These are phyloP conservation scores for Suillus clintonianus DNA, from an alignment of 768 basidiomycete species.

Conservation along the genomic window DNA sequence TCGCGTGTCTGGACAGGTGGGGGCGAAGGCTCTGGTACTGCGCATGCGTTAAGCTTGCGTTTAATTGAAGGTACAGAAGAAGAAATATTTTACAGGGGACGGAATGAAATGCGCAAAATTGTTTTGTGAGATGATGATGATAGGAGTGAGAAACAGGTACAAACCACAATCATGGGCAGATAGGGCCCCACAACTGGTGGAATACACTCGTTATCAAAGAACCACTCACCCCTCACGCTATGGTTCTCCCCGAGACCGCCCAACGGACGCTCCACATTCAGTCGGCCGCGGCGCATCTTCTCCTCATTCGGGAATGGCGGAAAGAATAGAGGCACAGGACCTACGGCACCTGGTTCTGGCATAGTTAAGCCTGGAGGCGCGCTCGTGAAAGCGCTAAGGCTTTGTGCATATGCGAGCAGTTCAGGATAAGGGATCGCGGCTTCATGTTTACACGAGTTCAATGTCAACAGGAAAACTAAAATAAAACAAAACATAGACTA, in stretches of 20 bases:
- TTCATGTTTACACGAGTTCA: constrained; percentile 26
- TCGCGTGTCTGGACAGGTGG: constrained; percentile 47
- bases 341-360: constrained; percentile 69
- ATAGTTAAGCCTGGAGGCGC: constrained; percentile 77
- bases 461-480: constrained; percentile 1
- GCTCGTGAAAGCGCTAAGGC: constrained; percentile 82
- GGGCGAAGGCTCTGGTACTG: constrained; percentile 68
- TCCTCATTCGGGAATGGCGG: constrained; percentile 92
- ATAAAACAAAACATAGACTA: neutral
- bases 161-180: neutral
- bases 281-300: constrained; percentile 81
- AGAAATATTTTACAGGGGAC: neutral
- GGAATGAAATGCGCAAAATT: neutral
- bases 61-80: constrained; percentile 5
- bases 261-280: constrained; percentile 80
- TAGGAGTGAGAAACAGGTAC: neutral
- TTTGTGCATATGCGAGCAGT: constrained; percentile 81
- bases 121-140: neutral
- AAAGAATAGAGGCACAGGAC: constrained; percentile 79
- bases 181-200: neutral
- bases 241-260: constrained; percentile 81
- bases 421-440: constrained; percentile 83
- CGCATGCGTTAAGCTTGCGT: constrained; percentile 6
- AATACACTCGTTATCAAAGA: constrained; percentile 1
- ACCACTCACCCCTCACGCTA: constrained; percentile 68